Evolutionary conservation across 225 moss, liverwort and hornwort species (phyloP), one percentile per base, ranked within the genome.

Genomic region (Physcomitrellopsis africana): DNA sequence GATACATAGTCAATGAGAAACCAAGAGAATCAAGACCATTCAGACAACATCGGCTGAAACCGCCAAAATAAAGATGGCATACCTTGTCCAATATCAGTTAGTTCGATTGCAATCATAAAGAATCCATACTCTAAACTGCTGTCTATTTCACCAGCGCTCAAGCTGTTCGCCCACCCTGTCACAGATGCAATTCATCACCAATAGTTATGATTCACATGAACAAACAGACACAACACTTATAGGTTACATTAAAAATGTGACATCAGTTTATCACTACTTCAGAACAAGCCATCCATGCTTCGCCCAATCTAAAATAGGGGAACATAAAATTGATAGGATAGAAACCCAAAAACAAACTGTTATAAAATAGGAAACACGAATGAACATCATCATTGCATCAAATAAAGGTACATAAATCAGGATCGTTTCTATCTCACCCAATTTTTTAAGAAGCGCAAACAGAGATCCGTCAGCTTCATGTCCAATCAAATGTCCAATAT

Each of bases 401-500:
- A 26, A 24, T 58, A 61, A 13, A 32, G n/a, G 61, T 37, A 15
- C 11, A 62, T 18, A 32, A 5, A 51, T 22, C 29, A 32, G 0
- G 16, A 74, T 11, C 11, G 18, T 60, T 18, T 5, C 37, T 15
- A 57, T 22, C 71, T 70, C 27, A 91, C 91, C 92, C 80, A 86
- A 63, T 63, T 83, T 75, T 74, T 92, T 92, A 19, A 92, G 89
- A 61, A 86, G 86, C 45, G 83, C 84, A 75, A 92, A 90, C 51
- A 92, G 67, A 51, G 92, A 92, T 67, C 92, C 92, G 76, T 92
- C 90, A 42, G 90, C 90, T 82, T 92, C 92, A 77, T 92, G 92
- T 60, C 92, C 92, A 78, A 92, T 88, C 74, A 92, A 86, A 56
- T 92, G 92, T 62, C 84, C 87, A 45, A 92, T 77, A 62, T 90